Evolutionary conservation across 805 yeast genomes (phyloP), one percentile per base, ranked within the genome.

Genomic region (Wickerhamiella sorbophila): DNA sequence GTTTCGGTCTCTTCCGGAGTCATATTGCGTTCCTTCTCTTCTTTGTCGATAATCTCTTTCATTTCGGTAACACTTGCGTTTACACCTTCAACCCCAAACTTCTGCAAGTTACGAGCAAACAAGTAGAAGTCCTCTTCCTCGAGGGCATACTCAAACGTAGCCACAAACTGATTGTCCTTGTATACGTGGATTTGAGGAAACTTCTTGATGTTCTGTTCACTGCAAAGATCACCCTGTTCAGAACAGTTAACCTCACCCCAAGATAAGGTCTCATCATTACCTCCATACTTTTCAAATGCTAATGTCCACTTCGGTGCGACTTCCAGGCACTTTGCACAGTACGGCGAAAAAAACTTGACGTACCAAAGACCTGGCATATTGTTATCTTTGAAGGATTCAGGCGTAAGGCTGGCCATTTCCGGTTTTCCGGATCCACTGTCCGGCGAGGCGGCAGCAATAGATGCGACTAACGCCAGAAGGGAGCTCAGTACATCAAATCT

Each of bases 331-430:
- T 88, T 97, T 5, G 64, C 58, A 58, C 98, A 91, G 53, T 78
- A 78, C 0, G 98, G 98, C 26, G 95, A 84, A 57, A 62, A 91
- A 61, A 85, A 87, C 61, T 88, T 95, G 27, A 88, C 77, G 54
- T 88, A 69, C 53, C 86, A 79, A 17, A 77, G 61, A 2, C 79
- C 79, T 8, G 66, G 41, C 35, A 60, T 16, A 64, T 32, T 20
- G 6, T 18, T 24, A 14, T 9, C 4, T n/a, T 24, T 36, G 12
- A 36, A 36, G 17, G 37, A 20, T 10, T 19, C 15, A 4, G 27
- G 27, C 12, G 37, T 34, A 15, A 34, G 37, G 12, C 21, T 20
- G 17, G 14, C 37, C 29, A 24, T 24, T 24, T 24, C 10, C 6
- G 29, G 29, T 24, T n/a, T n/a, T n/a, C n/a, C n/a, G n/a, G n/a